Percentiles rank a stretch among this genome's conserved stretches.
These are phyloP conservation scores for Meripilus lineatus DNA, from an alignment of 1,284 basidiomycete species.

Conservation along the genomic window DNA sequence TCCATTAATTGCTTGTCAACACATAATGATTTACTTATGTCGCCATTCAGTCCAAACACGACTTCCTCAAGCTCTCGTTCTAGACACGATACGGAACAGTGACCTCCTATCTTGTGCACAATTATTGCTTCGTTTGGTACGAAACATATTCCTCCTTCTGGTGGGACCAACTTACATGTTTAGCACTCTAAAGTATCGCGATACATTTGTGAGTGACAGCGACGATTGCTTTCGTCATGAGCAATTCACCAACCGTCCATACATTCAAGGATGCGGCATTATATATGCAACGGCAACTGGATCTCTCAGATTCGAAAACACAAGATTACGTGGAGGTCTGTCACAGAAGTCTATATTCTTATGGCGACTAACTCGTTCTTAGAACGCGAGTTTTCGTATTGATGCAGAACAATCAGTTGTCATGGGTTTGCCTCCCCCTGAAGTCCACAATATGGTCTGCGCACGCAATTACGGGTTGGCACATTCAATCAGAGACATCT, in stretches of 20 bases:
- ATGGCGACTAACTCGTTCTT: neutral
- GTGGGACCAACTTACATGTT: neutral
- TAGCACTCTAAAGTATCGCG: conserved; percentile 7
- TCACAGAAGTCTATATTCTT: neutral
- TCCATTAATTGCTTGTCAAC: neutral
- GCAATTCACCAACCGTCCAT: neutral
- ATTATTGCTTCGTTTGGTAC: conserved; percentile 32
- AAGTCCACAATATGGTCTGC: conserved; percentile 31
- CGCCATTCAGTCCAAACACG: conserved; percentile 35
- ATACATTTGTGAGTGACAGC: conserved; percentile 25
- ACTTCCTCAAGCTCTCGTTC: conserved; percentile 24
- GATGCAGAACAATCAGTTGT: conserved; percentile 40
- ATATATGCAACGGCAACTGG: conserved; percentile 43
- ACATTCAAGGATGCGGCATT: conserved; percentile 37
- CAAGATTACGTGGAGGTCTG: conserved; percentile 50
- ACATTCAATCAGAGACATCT: conserved; percentile 10
- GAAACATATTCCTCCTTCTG: conserved; percentile 5
- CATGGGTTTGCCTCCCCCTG: conserved; percentile 43
- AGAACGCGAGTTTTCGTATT: conserved; percentile 42
- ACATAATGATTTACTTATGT: neutral
- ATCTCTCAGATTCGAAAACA: conserved; percentile 35
- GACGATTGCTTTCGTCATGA: conserved; percentile 40
- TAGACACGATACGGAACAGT: conserved; percentile 22
- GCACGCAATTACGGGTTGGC: conserved; percentile 33
- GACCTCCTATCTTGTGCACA: conserved; percentile 33